These are phyloP conservation scores for Dimocarpus longan DNA, from an alignment of 345 rosid species.

Conservation along the genomic window DNA sequence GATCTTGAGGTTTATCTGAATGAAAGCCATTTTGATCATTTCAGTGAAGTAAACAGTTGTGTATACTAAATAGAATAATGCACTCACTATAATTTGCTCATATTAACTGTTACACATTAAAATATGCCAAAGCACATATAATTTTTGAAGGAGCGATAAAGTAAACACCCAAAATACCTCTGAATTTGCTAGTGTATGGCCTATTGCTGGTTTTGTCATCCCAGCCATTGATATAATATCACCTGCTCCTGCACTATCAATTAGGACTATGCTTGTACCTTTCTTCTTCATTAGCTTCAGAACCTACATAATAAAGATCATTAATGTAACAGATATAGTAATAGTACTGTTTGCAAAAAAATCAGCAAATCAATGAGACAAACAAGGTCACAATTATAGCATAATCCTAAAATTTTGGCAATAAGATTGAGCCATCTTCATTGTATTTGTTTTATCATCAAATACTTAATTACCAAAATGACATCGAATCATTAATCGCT, in stretches of 20 bases:
- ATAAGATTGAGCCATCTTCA: not conserved
- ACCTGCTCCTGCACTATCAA: slow-evolving; percentile 94
- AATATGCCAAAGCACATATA: not conserved
- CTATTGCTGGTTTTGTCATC: slow-evolving; percentile 79
- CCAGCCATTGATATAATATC: slow-evolving; percentile 96
- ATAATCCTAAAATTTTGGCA: not conserved
- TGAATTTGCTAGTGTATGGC: slow-evolving; percentile 81
- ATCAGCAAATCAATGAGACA: not conserved
- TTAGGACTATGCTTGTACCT: slow-evolving; percentile 78
- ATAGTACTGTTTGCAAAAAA: not conserved
- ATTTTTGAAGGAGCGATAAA: slow-evolving; percentile 1
- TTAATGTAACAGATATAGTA: slow-evolving; percentile 12
- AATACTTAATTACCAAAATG: not conserved
- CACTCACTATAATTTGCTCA: not conserved
- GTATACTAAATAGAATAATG: not conserved
- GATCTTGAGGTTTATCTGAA: not conserved
- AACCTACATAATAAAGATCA: slow-evolving; percentile 54
- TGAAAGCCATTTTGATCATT: not conserved
- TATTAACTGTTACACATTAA: slow-evolving; percentile 1
- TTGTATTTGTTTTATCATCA: not conserved
- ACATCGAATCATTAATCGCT: not conserved
- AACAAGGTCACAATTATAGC: not conserved
- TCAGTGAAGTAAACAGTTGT: not conserved
- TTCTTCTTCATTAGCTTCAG: slow-evolving; percentile 95
- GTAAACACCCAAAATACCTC: slow-evolving; percentile 52